Conservation (phyloP, 2,329 filamentous ascomycete species). For the Penicillium paneum region DNA sequence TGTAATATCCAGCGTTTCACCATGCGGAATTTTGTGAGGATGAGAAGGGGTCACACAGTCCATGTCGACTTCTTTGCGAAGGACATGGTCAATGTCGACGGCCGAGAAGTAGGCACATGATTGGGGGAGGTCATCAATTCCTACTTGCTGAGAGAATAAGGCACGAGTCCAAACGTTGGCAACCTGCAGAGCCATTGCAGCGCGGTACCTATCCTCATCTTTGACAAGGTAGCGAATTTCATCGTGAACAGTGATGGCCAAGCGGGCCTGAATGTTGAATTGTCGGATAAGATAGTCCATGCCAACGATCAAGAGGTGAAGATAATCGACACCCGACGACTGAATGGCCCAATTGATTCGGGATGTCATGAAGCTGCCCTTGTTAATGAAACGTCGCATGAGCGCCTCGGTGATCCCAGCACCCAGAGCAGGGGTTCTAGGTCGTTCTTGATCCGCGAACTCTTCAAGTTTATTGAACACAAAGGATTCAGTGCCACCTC, state of each 20-base stretch:
- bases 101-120: conserved; percentile 94
- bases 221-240: conserved; percentile 93
- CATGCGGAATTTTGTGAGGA: conserved; percentile 69
- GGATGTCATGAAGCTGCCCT: conserved; percentile 88
- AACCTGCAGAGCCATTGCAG: conserved; percentile 88
- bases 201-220: conserved; percentile 78
- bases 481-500: conserved; percentile 92
- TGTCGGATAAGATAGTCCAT: conserved; percentile 92
- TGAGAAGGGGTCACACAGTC: conserved; percentile 92
- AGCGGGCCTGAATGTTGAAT: conserved; percentile 78
- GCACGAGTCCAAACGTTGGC: conserved; percentile 95
- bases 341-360: conserved; percentile 99
- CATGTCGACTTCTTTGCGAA: conserved; percentile 99
- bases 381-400: conserved; percentile 81
- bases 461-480: conserved; percentile 98
- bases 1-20: conserved; percentile 80
- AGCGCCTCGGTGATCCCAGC: conserved; percentile 95
- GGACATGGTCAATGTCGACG: conserved; percentile 88
- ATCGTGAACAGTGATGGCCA: conserved; percentile 94
- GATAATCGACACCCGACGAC: conserved; percentile 93
- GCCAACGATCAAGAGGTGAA: conserved; percentile 84
- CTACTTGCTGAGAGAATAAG: conserved; percentile 96
- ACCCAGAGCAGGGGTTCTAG: conserved; percentile 85
- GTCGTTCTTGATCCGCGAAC: conserved; percentile 90
- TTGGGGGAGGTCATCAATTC: conserved; percentile 91